Evolutionary conservation across 495 filamentous ascomycete genomes (phyloP), one percentile per base, ranked within the genome.

Genomic region (Lophiotrema nucula): DNA sequence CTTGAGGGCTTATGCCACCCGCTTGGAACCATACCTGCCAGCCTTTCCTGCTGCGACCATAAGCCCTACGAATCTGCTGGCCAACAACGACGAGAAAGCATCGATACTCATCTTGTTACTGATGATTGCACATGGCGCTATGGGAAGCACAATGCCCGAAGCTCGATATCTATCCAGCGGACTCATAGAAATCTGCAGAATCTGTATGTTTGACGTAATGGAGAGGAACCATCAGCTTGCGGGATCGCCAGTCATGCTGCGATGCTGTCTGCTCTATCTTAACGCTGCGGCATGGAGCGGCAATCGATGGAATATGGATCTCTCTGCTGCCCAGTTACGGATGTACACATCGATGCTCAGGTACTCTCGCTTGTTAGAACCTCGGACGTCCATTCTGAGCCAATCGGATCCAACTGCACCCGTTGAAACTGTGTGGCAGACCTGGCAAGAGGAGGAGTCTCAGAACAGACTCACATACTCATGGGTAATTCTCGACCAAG

Each of bases 281-380:
- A 47, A 16, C 23, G 22, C 3, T 26, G 53, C 26, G 22, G 18
- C 10, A 5, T 52, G 55, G 55, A 58, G 55, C 35, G 55, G 55
- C 12, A 47, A 58, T 39, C 21, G 23, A 6, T 58, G 55, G 55
- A 46, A 58, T 19, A 58, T 58, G 55, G 53, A 62, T 50, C 25
- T 54, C 47, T 15, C 58, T 13, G 24, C 46, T 13, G 33, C 26
- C 19, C 58, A 62, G n/a, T 39, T 57, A 19, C 41, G 54, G 4
- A 41, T 58, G 35, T 62, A 49, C 39, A 48, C 27, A 13, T 54
- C 47, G 51, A 46, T 56, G 57, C 21, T 62, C 5, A 47, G 38
- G 16, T 44, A 58, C 16, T 37, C 58, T 24, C 39, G 58, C 11
- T 21, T 62, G 22, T 23, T 62, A 19, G 35, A 39, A 2, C 28